These are phyloP conservation scores for Daldinia sp. DNA, from an alignment of 2,329 filamentous ascomycete genomes.

Conservation along the genomic window DNA sequence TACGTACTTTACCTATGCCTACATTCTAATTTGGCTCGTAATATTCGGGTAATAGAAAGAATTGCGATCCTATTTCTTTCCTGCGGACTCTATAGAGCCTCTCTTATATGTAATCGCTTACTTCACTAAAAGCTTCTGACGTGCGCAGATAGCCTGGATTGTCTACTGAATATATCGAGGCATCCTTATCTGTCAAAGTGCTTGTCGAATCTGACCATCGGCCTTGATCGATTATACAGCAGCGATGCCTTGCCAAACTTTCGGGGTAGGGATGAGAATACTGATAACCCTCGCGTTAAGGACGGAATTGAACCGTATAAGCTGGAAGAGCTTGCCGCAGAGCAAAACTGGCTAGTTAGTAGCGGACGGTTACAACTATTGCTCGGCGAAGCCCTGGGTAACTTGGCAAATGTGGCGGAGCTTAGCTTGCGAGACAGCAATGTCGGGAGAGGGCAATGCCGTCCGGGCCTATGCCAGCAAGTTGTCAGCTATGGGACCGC, in stretches of 20 bases:
- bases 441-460: slow-evolving; percentile 10
- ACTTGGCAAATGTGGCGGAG: slow-evolving; percentile 39
- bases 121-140: neutral
- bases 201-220: slow-evolving; percentile 44
- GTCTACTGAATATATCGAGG: slow-evolving; percentile 44
- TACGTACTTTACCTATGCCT: slow-evolving; percentile 14
- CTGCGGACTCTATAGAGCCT: too few species aligned
- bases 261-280: slow-evolving; percentile 22
- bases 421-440: slow-evolving; percentile 42
- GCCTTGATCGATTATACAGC: slow-evolving; percentile 44
- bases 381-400: slow-evolving; percentile 40
- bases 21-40: neutral
- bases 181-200: slow-evolving; percentile 34
- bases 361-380: slow-evolving; percentile 44
- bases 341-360: slow-evolving; percentile 45
- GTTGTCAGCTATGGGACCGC: slow-evolving; percentile 43
- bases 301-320: slow-evolving; percentile 35
- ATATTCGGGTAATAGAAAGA: neutral
- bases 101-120: neutral
- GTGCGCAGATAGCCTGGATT: slow-evolving; percentile 39
- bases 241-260: slow-evolving; percentile 37
- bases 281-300: slow-evolving; percentile 22
- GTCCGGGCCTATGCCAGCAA: slow-evolving; percentile 25
- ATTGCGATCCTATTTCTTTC: neutral
- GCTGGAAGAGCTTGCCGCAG: slow-evolving; percentile 39